A percentile compares a stretch with the other conserved stretches of the same genome.
phyloP scores from a whole-genome alignment of 352 stramenopile genomes.

The Pythium periplocum region DNA sequence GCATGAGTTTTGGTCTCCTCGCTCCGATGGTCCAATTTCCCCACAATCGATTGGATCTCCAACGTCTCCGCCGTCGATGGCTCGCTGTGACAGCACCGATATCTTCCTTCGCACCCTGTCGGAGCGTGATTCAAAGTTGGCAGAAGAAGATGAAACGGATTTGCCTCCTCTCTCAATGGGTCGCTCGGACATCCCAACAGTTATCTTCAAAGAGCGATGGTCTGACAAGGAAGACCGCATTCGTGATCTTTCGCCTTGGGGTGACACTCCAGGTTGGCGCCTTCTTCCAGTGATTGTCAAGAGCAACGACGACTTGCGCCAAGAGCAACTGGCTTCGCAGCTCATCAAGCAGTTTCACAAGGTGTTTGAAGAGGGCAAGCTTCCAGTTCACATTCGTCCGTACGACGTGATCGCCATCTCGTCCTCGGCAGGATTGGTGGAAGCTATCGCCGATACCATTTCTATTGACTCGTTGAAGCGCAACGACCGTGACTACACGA shows the following conservation, averaged over 20 bases:
- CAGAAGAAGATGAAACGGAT: constrained; percentile 48
- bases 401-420: constrained; percentile 97
- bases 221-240: constrained; percentile 91
- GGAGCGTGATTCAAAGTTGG: constrained; percentile 60
- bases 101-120: constrained; percentile 61
- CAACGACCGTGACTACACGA: constrained; percentile 91
- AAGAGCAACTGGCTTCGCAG: constrained; percentile 97
- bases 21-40: constrained; percentile 48
- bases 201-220: constrained; percentile 95
- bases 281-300: constrained; percentile 96
- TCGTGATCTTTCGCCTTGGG: constrained; percentile 81
- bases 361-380: constrained; percentile 91
- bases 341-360: constrained; percentile 93
- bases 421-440: constrained; percentile 91
- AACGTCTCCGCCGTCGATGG: constrained; percentile 44
- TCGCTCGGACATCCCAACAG: constrained; percentile 38
- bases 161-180: constrained; percentile 15
- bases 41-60: constrained; percentile 54
- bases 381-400: constrained; percentile 93
- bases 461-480: constrained; percentile 98
- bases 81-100: constrained; percentile 76
- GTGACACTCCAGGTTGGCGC: constrained; percentile 81
- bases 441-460: constrained; percentile 95
- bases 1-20: constrained; percentile 36
- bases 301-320: constrained; percentile 96